phyloP scores from a whole-genome alignment of 2,329 filamentous ascomycete genomes.

The Nemania sp. region DNA sequence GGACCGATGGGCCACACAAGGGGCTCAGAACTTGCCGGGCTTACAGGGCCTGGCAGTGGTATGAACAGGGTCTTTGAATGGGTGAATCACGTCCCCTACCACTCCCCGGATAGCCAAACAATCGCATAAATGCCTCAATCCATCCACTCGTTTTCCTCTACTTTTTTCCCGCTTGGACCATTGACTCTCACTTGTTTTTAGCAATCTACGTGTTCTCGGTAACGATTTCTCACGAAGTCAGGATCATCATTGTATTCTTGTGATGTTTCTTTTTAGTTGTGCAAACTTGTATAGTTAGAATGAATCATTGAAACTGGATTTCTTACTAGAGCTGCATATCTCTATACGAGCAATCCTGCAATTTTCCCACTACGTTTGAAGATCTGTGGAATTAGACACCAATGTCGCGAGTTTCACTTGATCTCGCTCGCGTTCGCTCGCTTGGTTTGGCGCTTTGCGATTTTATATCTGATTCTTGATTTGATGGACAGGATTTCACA shows the following conservation, averaged over 20 bases:
- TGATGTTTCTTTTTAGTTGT: slow-evolving; percentile 1
- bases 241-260: slow-evolving; percentile 15
- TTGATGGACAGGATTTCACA: too few relatives aligned
- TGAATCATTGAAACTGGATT: slow-evolving; percentile 16
- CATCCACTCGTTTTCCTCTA: not conserved
- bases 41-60: slow-evolving; percentile 39
- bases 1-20: too few relatives aligned
- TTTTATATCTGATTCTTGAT: too few relatives aligned
- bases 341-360: slow-evolving; percentile 3
- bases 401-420: slow-evolving; percentile 2
- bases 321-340: slow-evolving; percentile 1
- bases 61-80: slow-evolving; percentile 40
- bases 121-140: slow-evolving; percentile 17
- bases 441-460: slow-evolving; percentile 6
- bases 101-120: slow-evolving; percentile 21
- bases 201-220: slow-evolving; percentile 12
- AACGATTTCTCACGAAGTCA: slow-evolving; percentile 17
- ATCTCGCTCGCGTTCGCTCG: slow-evolving; percentile 14
- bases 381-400: slow-evolving; percentile 3
- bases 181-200: slow-evolving; percentile 8
- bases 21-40: slow-evolving; percentile 38
- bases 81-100: slow-evolving; percentile 35
- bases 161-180: not conserved
- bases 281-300: slow-evolving; percentile 22
- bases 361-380: not conserved